Conservation (phyloP, 2,329 filamentous ascomycete species). For the Claviceps capensis region DNA sequence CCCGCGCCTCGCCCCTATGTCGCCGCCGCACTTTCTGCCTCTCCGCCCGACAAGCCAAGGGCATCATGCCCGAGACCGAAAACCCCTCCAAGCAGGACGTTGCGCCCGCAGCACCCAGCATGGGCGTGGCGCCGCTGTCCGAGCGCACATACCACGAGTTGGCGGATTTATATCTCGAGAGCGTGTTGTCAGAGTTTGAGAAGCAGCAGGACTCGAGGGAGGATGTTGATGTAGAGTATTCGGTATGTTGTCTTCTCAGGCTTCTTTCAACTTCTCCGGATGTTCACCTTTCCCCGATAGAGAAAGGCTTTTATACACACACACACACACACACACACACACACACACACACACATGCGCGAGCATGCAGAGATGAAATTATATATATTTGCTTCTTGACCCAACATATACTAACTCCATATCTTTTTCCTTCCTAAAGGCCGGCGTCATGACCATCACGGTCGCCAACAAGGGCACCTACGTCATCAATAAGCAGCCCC, state of each 20-base stretch:
- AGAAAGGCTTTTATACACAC: no score
- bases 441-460: constrained; percentile 70
- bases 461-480: constrained; percentile 64
- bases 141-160: constrained; percentile 63
- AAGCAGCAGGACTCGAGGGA: constrained; percentile 56
- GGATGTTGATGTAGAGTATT: constrained; percentile 79
- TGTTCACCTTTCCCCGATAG: no score
- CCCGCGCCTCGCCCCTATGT: constrained; percentile 2
- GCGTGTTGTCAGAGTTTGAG: constrained; percentile 49
- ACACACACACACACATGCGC: no score
- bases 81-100: constrained; percentile 35
- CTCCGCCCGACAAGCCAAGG: constrained; percentile 22
- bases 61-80: constrained; percentile 46
- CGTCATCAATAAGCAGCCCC: constrained; percentile 96
- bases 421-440: constrained; percentile 31
- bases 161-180: constrained; percentile 60
- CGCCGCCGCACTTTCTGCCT: constrained; percentile 17
- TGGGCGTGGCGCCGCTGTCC: constrained; percentile 47
- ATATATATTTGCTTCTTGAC: neutral
- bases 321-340: no score
- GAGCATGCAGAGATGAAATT: neutral
- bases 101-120: constrained; percentile 22
- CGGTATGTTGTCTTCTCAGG: constrained; percentile 40
- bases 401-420: no score
- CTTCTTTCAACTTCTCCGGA: no score